Conservation (phyloP, 176 grass and related monocot species). For the Oryza nivara region DNA sequence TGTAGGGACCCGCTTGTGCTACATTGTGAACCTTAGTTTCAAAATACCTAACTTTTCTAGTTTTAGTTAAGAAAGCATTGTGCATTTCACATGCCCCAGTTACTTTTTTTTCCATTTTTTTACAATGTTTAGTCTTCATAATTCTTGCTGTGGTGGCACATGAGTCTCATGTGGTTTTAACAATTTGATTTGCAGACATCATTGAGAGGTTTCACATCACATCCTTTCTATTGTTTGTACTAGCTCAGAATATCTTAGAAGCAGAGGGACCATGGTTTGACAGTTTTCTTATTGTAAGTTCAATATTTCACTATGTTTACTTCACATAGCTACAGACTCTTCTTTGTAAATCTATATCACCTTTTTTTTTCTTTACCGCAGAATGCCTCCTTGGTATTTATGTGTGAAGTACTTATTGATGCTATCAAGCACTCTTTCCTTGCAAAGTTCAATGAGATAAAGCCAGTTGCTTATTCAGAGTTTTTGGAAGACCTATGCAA, state of each 20-base stretch:
- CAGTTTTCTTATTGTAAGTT: conserved; percentile 85
- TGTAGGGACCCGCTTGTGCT: background rate
- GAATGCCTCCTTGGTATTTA: conserved; percentile 83
- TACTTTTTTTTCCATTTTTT: background rate
- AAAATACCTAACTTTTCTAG: background rate
- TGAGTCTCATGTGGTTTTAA: conserved; percentile 37
- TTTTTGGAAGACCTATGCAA: conserved; percentile 98
- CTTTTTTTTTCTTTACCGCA: conserved; percentile 50
- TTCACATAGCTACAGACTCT: background rate
- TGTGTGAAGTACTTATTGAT: conserved; percentile 96
- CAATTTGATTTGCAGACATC: conserved; percentile 65
- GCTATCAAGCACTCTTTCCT: conserved; percentile 98
- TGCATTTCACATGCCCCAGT: conserved; percentile 7
- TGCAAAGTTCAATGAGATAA: conserved; percentile 99
- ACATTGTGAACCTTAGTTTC: conserved; percentile 17
- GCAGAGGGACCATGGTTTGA: conserved; percentile 92
- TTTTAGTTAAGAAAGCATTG: background rate
- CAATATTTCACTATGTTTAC: background rate
- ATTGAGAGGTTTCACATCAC: conserved; percentile 96
- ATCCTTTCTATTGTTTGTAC: conserved; percentile 88
- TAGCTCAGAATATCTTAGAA: conserved; percentile 99
- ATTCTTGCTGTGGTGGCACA: background rate
- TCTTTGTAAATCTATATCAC: background rate
- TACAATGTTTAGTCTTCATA: conserved; percentile 16
- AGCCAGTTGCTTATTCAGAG: conserved; percentile 90